Base-by-base conservation (phyloP, 257 asterid species). In the Solanum virginianum region DNA sequence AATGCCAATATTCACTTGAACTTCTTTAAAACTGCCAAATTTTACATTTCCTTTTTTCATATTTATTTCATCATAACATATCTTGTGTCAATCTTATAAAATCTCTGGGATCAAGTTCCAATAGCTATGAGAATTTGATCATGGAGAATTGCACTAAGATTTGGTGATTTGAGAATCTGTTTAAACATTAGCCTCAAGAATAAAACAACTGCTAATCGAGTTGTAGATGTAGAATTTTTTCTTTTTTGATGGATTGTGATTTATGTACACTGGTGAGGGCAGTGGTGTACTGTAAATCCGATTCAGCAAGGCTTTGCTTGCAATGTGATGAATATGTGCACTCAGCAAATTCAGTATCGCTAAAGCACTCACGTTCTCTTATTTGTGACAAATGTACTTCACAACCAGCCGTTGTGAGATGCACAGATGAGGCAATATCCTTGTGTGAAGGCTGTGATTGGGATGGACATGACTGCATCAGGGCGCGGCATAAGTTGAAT, bases 201-300 rank as follows among this genome's bases (percentile, higher is more conserved):
- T 62, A 62, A 60, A 62, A n/a, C n/a, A 32, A n/a, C 13, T 59
- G 7, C 3, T 63, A 12, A 24, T 32, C 18, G 71, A 63, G 41
- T 63, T n/a, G 16, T 60, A 32, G 15, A 60, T 1, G 36, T 29
- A 29, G 36, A 32, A 32, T 4, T 36, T 36, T 32, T 2, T 32
- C 4, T 36, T 0, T 5, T 26, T 77, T 0, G 15, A 89, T 83
- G 87, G 94, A 91, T 85, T 95, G 98, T 83, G 98, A 93, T 86
- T 86, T 81, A 80, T 95, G 98, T 83, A 88, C 86, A 49, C 86
- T 77, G 47, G 88, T 53, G 57, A 88, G 89, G 85, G 98, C 95
- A 32, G 88, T 90, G 47, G 96, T 95, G 18, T 94, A 93, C 83
- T 94, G 98, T 90, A 91, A 87, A 85, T 85, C 94, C 59, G 98